phyloP scores from a whole-genome alignment of 805 yeast genomes.

The Kodamaea lidongshanica region DNA sequence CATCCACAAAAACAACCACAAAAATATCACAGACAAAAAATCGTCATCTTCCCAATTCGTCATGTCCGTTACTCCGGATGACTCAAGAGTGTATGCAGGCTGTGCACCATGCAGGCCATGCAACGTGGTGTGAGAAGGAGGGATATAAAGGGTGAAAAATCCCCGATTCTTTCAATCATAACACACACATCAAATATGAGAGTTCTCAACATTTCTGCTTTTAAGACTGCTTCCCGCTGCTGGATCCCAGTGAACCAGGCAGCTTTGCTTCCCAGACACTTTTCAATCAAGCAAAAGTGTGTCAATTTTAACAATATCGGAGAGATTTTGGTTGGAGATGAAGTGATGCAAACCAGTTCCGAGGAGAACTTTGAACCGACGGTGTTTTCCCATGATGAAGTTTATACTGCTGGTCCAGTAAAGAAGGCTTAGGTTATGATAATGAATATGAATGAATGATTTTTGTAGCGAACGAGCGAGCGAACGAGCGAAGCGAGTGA shows the following conservation, averaged over 20 bases:
- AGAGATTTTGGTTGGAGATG: constrained; percentile 31
- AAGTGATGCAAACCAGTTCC: constrained; percentile 17
- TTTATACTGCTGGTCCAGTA: constrained; percentile 40
- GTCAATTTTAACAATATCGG: constrained; percentile 29
- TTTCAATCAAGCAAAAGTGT: constrained; percentile 32
- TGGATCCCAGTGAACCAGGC: constrained; percentile 31
- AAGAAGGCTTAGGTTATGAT: constrained; percentile 17
- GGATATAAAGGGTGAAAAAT: background rate
- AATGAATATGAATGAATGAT: constrained; percentile 4
- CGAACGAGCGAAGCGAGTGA: background rate
- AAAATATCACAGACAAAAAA: constrained; percentile 4
- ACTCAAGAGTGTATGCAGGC: background rate
- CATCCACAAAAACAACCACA: background rate
- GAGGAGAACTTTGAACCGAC: constrained; percentile 33
- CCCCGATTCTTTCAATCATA: background rate
- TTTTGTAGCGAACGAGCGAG: constrained; percentile 4
- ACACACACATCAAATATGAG: no score
- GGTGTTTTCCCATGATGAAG: constrained; percentile 35
- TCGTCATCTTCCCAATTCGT: no score
- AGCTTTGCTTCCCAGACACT: constrained; percentile 19
- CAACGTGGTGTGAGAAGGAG: background rate
- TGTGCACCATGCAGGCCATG: background rate
- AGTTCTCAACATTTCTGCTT: constrained; percentile 29
- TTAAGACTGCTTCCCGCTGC: constrained; percentile 39
- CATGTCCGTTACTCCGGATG: no score